Evolutionary conservation across 805 yeast species (phyloP).

Genomic region (Saccharomycopsis sp.): DNA sequence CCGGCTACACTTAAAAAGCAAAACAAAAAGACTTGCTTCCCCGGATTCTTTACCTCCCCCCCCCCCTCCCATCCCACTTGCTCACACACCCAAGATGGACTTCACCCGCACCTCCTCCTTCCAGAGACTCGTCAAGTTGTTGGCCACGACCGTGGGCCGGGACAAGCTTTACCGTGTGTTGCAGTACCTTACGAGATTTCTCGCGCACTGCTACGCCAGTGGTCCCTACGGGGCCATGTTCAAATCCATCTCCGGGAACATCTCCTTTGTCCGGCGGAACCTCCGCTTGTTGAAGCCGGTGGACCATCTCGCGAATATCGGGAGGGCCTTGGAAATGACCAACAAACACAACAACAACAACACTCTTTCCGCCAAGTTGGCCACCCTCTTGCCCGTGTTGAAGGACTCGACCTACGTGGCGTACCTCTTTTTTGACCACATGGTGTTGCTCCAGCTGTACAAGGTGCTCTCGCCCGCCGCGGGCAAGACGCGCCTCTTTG

Average conservation of each 20-base stretch:
- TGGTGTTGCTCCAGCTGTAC: conserved; percentile 10
- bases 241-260: conserved; percentile 4
- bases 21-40: too few species aligned
- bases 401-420: conserved; percentile 8
- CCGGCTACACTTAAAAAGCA: too few species aligned
- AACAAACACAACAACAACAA: too few species aligned
- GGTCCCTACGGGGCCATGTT: neutral
- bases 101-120: too few species aligned
- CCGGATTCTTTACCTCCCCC: too few species aligned
- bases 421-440: conserved; percentile 16
- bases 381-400: conserved; percentile 3
- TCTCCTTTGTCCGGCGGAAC: conserved; percentile 17
- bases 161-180: conserved; percentile 16
- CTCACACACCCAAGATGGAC: too few species aligned
- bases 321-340: conserved; percentile 2
- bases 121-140: too few species aligned
- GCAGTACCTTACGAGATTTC: conserved; percentile 15
- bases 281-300: conserved; percentile 16
- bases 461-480: conserved; percentile 7
- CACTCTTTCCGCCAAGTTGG: neutral
- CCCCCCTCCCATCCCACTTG: too few species aligned
- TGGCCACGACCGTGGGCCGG: too few species aligned
- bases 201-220: conserved; percentile 5
- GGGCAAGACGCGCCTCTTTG: conserved; percentile 2
- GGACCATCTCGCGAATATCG: conserved; percentile 18